Evolutionary conservation across 305 asterid genomes (phyloP), one percentile per base, ranked within the genome.

Genomic region (Fraxinus paxiana): DNA sequence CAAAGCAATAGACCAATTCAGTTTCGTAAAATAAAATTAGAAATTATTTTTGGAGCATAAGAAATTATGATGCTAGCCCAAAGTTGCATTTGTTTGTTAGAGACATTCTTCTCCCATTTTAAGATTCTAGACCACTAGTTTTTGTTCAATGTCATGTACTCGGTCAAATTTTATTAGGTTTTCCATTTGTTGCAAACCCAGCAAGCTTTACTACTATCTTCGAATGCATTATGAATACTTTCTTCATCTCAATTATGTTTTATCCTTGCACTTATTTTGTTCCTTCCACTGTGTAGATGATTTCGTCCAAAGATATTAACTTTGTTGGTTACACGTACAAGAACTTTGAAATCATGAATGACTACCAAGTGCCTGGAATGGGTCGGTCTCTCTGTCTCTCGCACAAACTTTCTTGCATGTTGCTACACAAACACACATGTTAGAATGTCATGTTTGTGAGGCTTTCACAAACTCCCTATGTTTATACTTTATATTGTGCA

Each of bases 291-390:
- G 84, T 85, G 74, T 90, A 93, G 96, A 94, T 94, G 98, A 95
- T 95, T 86, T 92, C 98, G 34, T 93, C 97, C 82, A 95, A 95
- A 88, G 98, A 95, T 79, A 87, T 95, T 83, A 92, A 95, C 90
- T 95, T 95, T 87, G 97, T 95, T n/a, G 98, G 98, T 78, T 95
- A 93, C 91, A 95, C 98, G 0, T 95, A 95, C 94, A 95, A 95
- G 92, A 95, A 95, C 90, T 92, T 93, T 79, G 98, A 93, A 83
- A 93, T 95, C 76, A 97, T 95, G 87, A 92, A 93, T 73, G 98
- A 95, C 76, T 95, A 93, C 87, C 98, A 92, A 95, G 96, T 88
- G 81, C 96, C 97, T 83, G 98, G 98, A 92, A 93, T 95, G 97
- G 97, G 98, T 95, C 43, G 81, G 13, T 79, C 73, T 65, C 75